Evolutionary conservation across 768 basidiomycete species (phyloP).

Genomic region (Pisolithus orientalis): DNA sequence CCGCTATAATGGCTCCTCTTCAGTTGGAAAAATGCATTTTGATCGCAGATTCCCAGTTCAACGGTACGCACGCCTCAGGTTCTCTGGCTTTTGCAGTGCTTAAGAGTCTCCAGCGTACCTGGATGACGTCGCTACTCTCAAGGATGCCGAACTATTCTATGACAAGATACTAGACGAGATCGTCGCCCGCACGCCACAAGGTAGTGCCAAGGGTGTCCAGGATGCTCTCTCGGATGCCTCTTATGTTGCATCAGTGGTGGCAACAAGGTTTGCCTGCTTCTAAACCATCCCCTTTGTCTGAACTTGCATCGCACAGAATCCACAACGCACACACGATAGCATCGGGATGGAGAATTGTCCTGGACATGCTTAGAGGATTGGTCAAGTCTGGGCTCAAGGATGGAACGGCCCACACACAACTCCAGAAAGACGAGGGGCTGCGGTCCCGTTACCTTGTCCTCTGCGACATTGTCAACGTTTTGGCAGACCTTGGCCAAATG

Average conservation of each 20-base stretch:
- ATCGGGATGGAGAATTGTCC: constrained; percentile 76
- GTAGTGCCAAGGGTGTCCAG: constrained; percentile 19
- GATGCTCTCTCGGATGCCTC: constrained; percentile 35
- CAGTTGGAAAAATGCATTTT: constrained; percentile 54
- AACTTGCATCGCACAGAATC: constrained; percentile 40
- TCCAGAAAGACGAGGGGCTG: constrained; percentile 45
- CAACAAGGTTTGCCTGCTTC: constrained; percentile 43
- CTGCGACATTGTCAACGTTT: constrained; percentile 53
- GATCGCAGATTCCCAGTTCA: constrained; percentile 69
- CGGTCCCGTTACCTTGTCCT: constrained; percentile 57
- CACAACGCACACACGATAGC: constrained; percentile 81
- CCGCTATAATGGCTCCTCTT: constrained; percentile 60
- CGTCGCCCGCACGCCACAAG: constrained; percentile 38
- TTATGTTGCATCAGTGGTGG: constrained; percentile 51
- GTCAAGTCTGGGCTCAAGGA: constrained; percentile 52
- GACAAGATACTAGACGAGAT: constrained; percentile 53
- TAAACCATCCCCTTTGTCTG: not conserved
- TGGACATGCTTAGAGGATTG: constrained; percentile 49
- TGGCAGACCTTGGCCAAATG: constrained; percentile 57
- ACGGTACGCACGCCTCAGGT: constrained; percentile 39
- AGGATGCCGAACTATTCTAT: constrained; percentile 59
- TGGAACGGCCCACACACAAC: constrained; percentile 40
- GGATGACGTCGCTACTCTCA: constrained; percentile 63
- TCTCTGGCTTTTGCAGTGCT: not conserved
- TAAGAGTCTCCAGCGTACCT: constrained; percentile 44